Evolutionary conservation across 1,284 basidiomycete genomes (phyloP), one percentile per base, ranked within the genome.

Genomic region (Earliella scabrosa): DNA sequence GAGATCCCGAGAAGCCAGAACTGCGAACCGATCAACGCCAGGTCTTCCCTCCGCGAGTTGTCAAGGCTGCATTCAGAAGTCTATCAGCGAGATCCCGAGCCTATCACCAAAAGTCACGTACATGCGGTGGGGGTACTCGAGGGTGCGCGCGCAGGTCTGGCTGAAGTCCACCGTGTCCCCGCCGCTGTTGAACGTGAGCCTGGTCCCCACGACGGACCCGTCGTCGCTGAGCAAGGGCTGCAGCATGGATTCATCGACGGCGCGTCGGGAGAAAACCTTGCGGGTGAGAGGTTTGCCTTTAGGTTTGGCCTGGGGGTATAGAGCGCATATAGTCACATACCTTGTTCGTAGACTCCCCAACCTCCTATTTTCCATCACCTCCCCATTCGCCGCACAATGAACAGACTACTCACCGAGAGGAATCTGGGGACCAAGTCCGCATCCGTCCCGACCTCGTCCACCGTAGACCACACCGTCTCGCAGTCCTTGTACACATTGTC

Each of bases 1-100:
- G 83, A 83, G n/a, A 86, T 75, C 0, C 73, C 76, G 24, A 86
- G 73, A 3, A 86, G 73, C 83, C 83, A 86, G 63, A 86, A 80
- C 58, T 86, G 83, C 4, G 82, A 70, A 16, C 75, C 70, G 16
- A 85, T 70, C 50, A 82, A 74, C 1, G 81, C 75, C 3, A 82
- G 64, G 52, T 84, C 82, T 61, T 86, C 83, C 8, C 82, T 74
- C 26, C 71, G 73, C 6, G 77, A 73, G 50, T 82, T 77, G n/a
- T 71, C 63, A 38, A 83, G 66, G 21, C 82, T 84, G 45, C 2
- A n/a, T n/a, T n/a, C n/a, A 35, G 31, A 27, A 20, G 27, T 58
- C 2, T 41, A 36, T 23, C 34, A 49, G 18, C 32, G 45, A 51
- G 10, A 20, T 20, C 16, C 18, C 20, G 27, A 35, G 26, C 34